Evolutionary conservation across 306 rosid species (phyloP).

Genomic region (Prosopis cineraria): DNA sequence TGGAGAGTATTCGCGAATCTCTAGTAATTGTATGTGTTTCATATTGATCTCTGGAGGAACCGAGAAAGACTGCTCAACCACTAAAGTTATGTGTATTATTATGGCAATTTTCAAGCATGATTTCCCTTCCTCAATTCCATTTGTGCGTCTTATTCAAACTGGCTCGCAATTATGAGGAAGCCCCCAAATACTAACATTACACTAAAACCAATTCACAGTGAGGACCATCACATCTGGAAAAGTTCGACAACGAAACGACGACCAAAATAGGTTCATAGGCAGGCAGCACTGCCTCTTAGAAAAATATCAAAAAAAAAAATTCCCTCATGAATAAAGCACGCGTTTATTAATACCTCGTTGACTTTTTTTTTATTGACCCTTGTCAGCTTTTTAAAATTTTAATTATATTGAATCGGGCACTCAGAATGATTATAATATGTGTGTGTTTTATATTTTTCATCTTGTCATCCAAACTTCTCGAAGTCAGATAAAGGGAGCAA

Average conservation of each 20-base stretch:
- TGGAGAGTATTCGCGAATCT: too few species aligned
- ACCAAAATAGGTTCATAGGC: neutral
- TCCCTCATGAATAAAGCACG: too few species aligned
- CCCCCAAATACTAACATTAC: conserved; percentile 1
- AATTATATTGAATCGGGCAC: too few species aligned
- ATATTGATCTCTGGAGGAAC: neutral
- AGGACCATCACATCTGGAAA: neutral
- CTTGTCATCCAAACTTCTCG: too few species aligned
- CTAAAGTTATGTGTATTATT: neutral
- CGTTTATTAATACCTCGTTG: too few species aligned
- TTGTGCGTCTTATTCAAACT: neutral
- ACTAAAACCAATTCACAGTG: neutral
- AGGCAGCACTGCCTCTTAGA: neutral
- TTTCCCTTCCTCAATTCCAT: neutral
- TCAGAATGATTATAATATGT: too few species aligned
- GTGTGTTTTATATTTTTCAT: too few species aligned
- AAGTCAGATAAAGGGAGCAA: too few species aligned
- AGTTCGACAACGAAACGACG: neutral
- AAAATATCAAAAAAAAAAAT: too few species aligned
- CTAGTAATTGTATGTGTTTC: too few species aligned
- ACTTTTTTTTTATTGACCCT: too few species aligned
- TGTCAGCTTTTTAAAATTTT: too few species aligned
- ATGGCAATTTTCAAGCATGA: conserved; percentile 14
- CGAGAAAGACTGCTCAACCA: neutral
- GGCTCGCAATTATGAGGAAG: neutral